Evolutionary conservation across 768 basidiomycete species (phyloP).

Genomic region (Clitopilus hobsonii): DNA sequence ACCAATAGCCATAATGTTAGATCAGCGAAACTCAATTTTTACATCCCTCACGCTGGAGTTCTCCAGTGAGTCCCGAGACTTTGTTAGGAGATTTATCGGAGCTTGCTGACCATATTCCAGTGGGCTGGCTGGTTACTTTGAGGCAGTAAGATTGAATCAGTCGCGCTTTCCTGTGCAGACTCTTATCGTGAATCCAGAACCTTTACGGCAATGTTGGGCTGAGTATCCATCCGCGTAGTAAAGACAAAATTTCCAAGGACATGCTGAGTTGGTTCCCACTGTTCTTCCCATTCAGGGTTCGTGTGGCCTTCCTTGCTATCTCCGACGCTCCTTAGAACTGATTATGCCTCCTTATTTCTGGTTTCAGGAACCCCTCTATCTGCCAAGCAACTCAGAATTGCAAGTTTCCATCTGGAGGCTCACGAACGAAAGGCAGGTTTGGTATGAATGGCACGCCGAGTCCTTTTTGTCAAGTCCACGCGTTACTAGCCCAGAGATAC

Average conservation of each 20-base stretch:
- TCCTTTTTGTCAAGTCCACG: constrained; percentile 71
- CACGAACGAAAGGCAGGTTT: constrained; percentile 84
- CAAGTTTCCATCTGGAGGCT: constrained; percentile 93
- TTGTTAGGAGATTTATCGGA: neutral
- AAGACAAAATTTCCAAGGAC: constrained; percentile 82
- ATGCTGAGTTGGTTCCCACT: constrained; percentile 99
- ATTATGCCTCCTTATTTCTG: neutral
- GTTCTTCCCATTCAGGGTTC: constrained; percentile 89
- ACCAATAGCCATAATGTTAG: constrained; percentile 98
- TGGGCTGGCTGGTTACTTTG: constrained; percentile 96
- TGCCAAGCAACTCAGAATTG: constrained; percentile 89
- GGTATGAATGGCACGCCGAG: constrained; percentile 99
- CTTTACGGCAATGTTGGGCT: constrained; percentile 87
- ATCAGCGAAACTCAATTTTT: constrained; percentile 80
- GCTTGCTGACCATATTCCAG: constrained; percentile 18
- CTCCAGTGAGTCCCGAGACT: constrained; percentile 53
- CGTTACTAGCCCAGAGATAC: constrained; percentile 24
- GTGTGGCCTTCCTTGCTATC: constrained; percentile 18
- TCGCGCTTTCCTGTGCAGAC: no score
- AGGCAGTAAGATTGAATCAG: constrained; percentile 50
- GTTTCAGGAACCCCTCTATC: constrained; percentile 82
- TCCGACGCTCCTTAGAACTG: constrained; percentile 5
- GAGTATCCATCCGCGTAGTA: constrained; percentile 90
- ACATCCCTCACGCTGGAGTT: constrained; percentile 91
- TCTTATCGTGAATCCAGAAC: no score